Base-by-base conservation (phyloP, 768 basidiomycete species). In the Epithele typhae region DNA sequence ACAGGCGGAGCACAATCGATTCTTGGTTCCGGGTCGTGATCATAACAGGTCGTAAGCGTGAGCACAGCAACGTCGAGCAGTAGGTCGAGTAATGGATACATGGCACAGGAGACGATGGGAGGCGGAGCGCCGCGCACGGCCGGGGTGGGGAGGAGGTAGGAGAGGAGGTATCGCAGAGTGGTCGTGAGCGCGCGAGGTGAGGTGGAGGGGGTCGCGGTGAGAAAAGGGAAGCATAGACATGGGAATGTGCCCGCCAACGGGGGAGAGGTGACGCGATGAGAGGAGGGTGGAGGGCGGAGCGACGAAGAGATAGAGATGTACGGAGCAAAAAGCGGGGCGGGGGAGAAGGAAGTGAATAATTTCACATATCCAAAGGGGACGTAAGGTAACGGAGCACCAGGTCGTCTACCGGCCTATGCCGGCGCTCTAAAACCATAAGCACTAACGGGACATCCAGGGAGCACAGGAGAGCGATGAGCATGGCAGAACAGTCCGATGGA, bases 11-110 rank as follows among this genome's bases (percentile, higher is more conserved):
- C 24, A 25, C 40, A 19, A 17, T 30, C 17, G 40, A 41, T 30
- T 41, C 27, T 30, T 49, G 15, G 37, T 46, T 42, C 41, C 18
- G 15, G 44, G 49, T 53, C 47, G 22, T 53, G 36, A 48, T 48
- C 49, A 48, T 51, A 48, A 48, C 46, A 18, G 46, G 53, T 54
- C 53, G 49, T 54, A 43, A 54, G 53, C 53, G 46, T 52, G 25
- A n/a, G 27, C 27, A n/a, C n/a, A n/a, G n/a, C n/a, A n/a, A n/a
- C n/a, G n/a, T n/a, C n/a, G n/a, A n/a, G n/a, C n/a, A n/a, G n/a
- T n/a, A n/a, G n/a, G n/a, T n/a, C 25, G 27, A 34, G 45, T 45
- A 47, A 30, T 37, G 41, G 38, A 51, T 54, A 48, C 40, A 43
- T 24, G 22, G 36, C 18, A 19, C 40, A 35, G 7, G 23, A 30